These are phyloP conservation scores for Limnomonas spitsbergensis DNA, from an alignment of 139 green algal genomes.

Conservation along the genomic window DNA sequence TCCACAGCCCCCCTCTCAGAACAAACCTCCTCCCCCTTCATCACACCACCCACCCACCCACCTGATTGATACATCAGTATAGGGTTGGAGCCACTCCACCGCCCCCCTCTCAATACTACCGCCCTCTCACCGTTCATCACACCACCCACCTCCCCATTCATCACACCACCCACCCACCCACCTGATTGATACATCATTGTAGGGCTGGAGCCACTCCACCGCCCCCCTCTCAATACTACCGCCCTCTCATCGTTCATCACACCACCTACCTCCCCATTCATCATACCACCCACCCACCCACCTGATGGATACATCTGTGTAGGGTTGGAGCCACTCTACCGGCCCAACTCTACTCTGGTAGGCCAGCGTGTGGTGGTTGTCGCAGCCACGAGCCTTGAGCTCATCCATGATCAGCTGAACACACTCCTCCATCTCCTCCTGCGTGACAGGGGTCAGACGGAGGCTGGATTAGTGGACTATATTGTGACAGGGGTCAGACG, in stretches of 20 bases:
- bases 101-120: too few relatives aligned
- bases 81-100: slow-evolving; percentile 95
- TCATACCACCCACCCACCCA: slow-evolving; percentile 28
- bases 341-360: slow-evolving; percentile 96
- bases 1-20: slow-evolving; percentile 94
- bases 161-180: slow-evolving; percentile 28
- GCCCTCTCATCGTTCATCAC: too few relatives aligned
- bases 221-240: too few relatives aligned
- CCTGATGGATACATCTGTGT: slow-evolving; percentile 95
- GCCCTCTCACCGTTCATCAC: too few relatives aligned
- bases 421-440: slow-evolving; percentile 97
- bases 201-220: slow-evolving; percentile 95
- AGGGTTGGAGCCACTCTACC: slow-evolving; percentile 95
- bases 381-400: slow-evolving; percentile 56
- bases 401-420: slow-evolving; percentile 91
- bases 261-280: too few relatives aligned
- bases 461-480: too few relatives aligned
- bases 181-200: slow-evolving; percentile 95
- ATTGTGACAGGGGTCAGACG: too few relatives aligned
- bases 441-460: too few relatives aligned
- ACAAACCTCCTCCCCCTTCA: too few relatives aligned
- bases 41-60: slow-evolving; percentile 30
- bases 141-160: too few relatives aligned
- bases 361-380: slow-evolving; percentile 91
- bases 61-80: slow-evolving; percentile 94